Conservation (phyloP, 1,284 basidiomycete genomes). For the Cryptococcus amylolentus region DNA sequence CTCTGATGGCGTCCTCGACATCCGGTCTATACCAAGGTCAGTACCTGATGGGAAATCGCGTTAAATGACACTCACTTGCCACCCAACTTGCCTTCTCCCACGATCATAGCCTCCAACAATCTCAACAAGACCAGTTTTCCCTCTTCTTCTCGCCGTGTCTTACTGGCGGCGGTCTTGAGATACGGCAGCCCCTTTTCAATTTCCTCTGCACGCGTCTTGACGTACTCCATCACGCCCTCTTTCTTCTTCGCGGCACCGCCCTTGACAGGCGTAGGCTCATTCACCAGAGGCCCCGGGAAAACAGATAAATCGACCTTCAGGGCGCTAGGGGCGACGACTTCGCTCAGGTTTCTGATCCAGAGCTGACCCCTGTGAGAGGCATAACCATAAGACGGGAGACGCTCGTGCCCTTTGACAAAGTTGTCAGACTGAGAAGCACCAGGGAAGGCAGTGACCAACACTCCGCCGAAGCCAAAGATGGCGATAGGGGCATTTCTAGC, state of each 20-base stretch:
- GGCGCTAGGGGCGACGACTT: slow-evolving; percentile 65
- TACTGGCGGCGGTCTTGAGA: slow-evolving; percentile 53
- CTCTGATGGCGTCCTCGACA: slow-evolving; percentile 63
- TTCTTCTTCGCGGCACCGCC: slow-evolving; percentile 70
- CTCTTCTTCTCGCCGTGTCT: slow-evolving; percentile 61
- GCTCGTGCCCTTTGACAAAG: slow-evolving; percentile 70
- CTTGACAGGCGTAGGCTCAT: slow-evolving; percentile 63
- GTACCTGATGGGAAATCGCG: not conserved
- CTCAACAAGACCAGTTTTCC: slow-evolving; percentile 72
- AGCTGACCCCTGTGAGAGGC: slow-evolving; percentile 63
- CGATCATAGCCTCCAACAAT: slow-evolving; percentile 72
- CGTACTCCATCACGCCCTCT: slow-evolving; percentile 68
- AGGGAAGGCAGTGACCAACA: slow-evolving; percentile 81
- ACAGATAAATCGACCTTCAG: slow-evolving; percentile 58
- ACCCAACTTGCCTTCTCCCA: slow-evolving; percentile 77
- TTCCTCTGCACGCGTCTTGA: slow-evolving; percentile 70
- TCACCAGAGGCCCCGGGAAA: slow-evolving; percentile 82
- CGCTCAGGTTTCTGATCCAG: slow-evolving; percentile 63
- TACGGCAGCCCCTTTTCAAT: slow-evolving; percentile 72
- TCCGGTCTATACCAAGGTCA: slow-evolving; percentile 55
- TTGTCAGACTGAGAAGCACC: slow-evolving; percentile 64
- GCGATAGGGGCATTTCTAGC: slow-evolving; percentile 65
- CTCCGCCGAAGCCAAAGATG: slow-evolving; percentile 85
- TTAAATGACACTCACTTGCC: slow-evolving; percentile 62
- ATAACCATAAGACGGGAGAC: slow-evolving; percentile 51